Conservation (phyloP, 2,329 filamentous ascomycete genomes). For the Aspergillus eucalypticola region DNA sequence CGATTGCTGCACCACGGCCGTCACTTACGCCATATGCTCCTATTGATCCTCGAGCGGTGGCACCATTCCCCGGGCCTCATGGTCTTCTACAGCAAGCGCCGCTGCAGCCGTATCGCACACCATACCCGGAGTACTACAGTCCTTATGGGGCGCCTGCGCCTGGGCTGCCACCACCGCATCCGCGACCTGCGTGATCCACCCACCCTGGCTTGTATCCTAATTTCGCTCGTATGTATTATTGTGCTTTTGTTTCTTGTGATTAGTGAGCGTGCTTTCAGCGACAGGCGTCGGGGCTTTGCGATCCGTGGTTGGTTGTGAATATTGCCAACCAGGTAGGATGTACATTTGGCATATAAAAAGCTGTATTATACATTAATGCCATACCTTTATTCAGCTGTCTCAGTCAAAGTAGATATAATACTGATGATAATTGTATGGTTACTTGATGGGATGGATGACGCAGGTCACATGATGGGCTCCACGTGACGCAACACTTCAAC, state of each 20-base stretch:
- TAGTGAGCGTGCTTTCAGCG: slow-evolving; percentile 16
- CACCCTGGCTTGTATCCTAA: background rate
- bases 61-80: slow-evolving; percentile 20
- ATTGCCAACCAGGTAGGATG: background rate
- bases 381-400: no score
- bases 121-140: slow-evolving; percentile 27
- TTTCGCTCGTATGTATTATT: background rate
- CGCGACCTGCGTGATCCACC: slow-evolving; percentile 19
- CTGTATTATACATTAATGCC: background rate
- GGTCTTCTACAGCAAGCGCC: slow-evolving; percentile 22
- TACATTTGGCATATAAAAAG: background rate
- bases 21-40: slow-evolving; percentile 31
- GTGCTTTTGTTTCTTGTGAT: slow-evolving; percentile 12
- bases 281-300: slow-evolving; percentile 15
- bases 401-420: background rate
- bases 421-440: background rate
- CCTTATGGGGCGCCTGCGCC: slow-evolving; percentile 20
- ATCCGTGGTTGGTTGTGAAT: slow-evolving; percentile 2
- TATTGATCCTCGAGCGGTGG: slow-evolving; percentile 27
- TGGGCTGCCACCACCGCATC: slow-evolving; percentile 21
- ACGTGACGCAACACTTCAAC: background rate
- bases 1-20: slow-evolving; percentile 21
- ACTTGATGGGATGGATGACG: background rate
- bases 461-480: background rate
- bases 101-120: slow-evolving; percentile 27